Evolutionary conservation across 140 eudicot species (phyloP).

Genomic region (Eryngium alpinum): DNA sequence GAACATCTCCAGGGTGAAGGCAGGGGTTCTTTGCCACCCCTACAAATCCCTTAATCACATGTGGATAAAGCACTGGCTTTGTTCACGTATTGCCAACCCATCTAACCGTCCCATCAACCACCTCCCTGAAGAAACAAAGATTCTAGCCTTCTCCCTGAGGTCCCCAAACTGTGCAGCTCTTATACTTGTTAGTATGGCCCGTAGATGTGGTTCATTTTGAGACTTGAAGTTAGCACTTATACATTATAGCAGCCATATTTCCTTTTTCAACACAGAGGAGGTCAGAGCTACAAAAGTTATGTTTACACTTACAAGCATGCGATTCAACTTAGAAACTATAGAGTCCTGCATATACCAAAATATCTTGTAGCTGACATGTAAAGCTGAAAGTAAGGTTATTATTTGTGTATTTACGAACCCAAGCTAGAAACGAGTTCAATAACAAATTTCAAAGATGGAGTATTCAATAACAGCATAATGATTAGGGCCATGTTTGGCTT

Average conservation of each 20-base stretch:
- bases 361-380: constrained; percentile 48
- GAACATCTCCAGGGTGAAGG: constrained; percentile 79
- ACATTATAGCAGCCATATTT: constrained; percentile 83
- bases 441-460: constrained; percentile 66
- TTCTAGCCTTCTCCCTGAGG: constrained; percentile 70
- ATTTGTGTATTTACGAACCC: constrained; percentile 90
- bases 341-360: constrained; percentile 70
- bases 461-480: no score
- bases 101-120: constrained; percentile 97
- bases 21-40: constrained; percentile 91
- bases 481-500: no score
- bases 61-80: constrained; percentile 85
- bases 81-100: constrained; percentile 62
- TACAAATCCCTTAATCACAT: constrained; percentile 65
- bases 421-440: constrained; percentile 79
- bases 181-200: constrained; percentile 73
- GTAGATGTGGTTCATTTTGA: constrained; percentile 64
- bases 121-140: constrained; percentile 79
- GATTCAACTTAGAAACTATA: constrained; percentile 45
- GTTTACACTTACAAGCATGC: constrained; percentile 52
- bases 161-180: constrained; percentile 79
- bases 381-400: constrained; percentile 70
- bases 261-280: constrained; percentile 78
- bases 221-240: constrained; percentile 82
- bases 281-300: constrained; percentile 72